A percentile compares a stretch with the other conserved stretches of the same genome.
Evolutionary conservation across 1,139 yeast species (phyloP).

Genomic region (Suhomyces maxii): DNA sequence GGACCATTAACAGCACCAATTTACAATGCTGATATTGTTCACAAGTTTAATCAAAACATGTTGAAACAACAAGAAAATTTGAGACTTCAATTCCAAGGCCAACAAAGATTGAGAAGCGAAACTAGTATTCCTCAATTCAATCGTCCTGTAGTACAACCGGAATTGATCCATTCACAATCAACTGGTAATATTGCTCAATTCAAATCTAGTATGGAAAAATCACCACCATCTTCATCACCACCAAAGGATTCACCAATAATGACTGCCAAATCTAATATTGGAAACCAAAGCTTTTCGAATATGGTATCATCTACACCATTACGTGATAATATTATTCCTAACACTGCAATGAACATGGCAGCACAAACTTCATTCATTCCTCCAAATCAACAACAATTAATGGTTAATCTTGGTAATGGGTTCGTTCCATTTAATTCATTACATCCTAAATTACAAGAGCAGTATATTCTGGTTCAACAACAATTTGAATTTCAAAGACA

Average conservation of each 20-base stretch:
- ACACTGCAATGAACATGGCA: not conserved
- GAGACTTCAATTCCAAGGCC: constrained; percentile 3
- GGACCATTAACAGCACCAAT: constrained; percentile 43
- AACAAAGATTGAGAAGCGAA: not conserved
- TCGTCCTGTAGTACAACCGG: constrained; percentile 4
- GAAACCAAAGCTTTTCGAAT: not conserved
- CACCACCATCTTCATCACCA: constrained; percentile 6
- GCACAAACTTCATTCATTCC: constrained; percentile 4
- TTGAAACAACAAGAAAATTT: constrained; percentile 16
- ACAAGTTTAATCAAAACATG: constrained; percentile 18
- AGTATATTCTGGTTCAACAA: constrained; percentile 19
- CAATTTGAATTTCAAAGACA: constrained; percentile 12
- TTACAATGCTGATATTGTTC: constrained; percentile 26
- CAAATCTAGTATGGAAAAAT: constrained; percentile 1
- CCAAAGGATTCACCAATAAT: constrained; percentile 5
- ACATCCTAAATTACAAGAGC: constrained; percentile 21
- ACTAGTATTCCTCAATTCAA: not conserved
- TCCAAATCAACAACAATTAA: constrained; percentile 18
- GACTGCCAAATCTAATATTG: constrained; percentile 5
- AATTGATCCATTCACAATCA: constrained; percentile 15
- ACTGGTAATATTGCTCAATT: constrained; percentile 15
- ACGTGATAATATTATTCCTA: constrained; percentile 1
- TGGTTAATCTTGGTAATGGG: constrained; percentile 23
- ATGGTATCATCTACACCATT: constrained; percentile 8
- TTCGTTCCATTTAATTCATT: constrained; percentile 22